Evolutionary conservation across 495 filamentous ascomycete species (phyloP), one percentile per base, ranked within the genome.

Genomic region (Cercophora scortea): DNA sequence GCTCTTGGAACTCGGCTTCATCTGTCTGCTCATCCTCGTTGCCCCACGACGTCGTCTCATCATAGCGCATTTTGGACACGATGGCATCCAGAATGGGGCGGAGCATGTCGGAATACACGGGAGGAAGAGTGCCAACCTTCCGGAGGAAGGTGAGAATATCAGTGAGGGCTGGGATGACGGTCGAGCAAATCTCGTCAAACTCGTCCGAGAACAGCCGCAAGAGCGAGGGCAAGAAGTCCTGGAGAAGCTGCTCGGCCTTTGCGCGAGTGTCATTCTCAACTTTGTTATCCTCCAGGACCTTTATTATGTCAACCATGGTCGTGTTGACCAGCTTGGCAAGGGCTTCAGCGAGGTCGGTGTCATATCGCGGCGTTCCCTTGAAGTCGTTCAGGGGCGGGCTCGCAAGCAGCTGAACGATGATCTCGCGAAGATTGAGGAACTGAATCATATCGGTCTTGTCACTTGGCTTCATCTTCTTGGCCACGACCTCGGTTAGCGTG

Each of bases 251-350:
- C 34, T 87, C 86, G 46, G 90, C 89, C 56, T 78, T 76, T 10
- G 70, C 71, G 45, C 80, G 72, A 32, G 81, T 77, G 25, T 74
- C 62, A 38, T 85, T 81, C 44, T 75, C 67, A 48, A 67, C 70
- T 42, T 71, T 68, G 52, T 54, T 65, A 54, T 79, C 75, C 55
- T 80, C 74, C 43, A 96, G 66, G 10, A 86, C 85, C 52, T 83
- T 86, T 42, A 96, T 85, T 55, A 97, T 85, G 68, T 97, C 93
- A 56, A 80, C 71, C 45, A 90, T 80, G 40, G 84, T 84, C 53
- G 84, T 91, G 64, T 99, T 99, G 54, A 95, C 89, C n/a, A 99
- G 79, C 70, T 92, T 95, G 19, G 90, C 94, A 17, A 97, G 89
- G 9, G 86, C 86, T 66, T 97, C 93, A 15, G 90, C 93, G 41